Evolutionary conservation across 1,139 yeast species (phyloP).

Genomic region (Nakaseomyces uthaithaninus): DNA sequence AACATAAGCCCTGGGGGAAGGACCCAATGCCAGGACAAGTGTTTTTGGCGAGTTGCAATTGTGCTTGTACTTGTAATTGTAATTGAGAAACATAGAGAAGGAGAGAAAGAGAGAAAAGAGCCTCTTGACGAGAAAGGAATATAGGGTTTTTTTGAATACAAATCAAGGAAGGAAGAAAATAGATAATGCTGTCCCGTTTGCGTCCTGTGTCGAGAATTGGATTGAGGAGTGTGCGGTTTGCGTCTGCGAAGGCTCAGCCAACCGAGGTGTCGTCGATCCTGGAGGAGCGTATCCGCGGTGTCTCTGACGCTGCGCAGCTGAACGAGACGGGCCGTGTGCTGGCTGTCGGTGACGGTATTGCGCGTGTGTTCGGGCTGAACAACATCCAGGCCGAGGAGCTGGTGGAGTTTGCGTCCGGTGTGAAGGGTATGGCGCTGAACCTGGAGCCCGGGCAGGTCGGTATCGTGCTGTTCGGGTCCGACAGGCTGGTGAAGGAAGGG

Average conservation of each 20-base stretch:
- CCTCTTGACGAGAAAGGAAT: not conserved
- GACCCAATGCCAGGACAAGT: no score
- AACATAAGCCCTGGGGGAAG: no score
- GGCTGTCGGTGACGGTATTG: constrained; percentile 99
- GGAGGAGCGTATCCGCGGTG: constrained; percentile 99
- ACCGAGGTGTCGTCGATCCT: constrained; percentile 98
- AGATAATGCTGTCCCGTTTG: constrained; percentile 5
- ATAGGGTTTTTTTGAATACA: not conserved
- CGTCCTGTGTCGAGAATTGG: constrained; percentile 37
- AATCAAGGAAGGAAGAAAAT: not conserved
- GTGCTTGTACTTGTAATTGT: no score
- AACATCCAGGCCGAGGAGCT: constrained; percentile 99
- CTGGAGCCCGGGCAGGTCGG: constrained; percentile 99
- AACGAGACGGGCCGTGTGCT: constrained; percentile 99
- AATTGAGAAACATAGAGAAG: no score
- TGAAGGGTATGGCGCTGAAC: constrained; percentile 99
- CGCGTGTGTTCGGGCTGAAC: constrained; percentile 99
- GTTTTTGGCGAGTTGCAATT: no score
- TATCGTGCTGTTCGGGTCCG: constrained; percentile 99
- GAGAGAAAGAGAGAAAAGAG: not conserved
- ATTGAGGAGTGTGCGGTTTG: constrained; percentile 55
- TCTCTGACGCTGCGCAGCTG: constrained; percentile 92
- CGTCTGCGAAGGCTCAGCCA: constrained; percentile 97
- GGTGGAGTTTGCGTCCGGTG: constrained; percentile 99
- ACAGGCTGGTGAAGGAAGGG: constrained; percentile 97